Base-by-base conservation (phyloP, 805 yeast species). In the Candida michaelii region DNA sequence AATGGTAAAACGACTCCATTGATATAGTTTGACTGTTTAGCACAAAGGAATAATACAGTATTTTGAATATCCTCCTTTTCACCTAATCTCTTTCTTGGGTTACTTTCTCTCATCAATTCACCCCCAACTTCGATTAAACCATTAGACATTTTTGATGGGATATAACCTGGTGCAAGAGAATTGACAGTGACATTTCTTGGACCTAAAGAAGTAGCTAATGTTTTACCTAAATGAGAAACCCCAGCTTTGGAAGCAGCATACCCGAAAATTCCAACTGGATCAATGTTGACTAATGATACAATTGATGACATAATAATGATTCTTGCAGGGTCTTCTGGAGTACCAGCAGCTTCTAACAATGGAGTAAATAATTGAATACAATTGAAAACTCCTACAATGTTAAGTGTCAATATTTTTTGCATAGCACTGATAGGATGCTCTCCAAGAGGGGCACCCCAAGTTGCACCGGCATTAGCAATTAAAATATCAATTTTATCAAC, bases 381-480 rank as follows among this genome's bases (percentile, higher is more conserved):
- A 27, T 76, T 72, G 63, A 81, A 85, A 19, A 85, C 89, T 12
- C 89, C 85, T 44, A 75, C 74, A 18, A 85, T 73, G 52, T 84
- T 84, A 52, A 85, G 71, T 37, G 72, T 74, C 55, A 83, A 57
- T 5, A 85, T 83, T 58, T 83, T 83, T 50, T 73, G 77, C 50
- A 84, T 59, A 1, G 86, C 88, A 3, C 63, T 46, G 21, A 78
- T 79, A 3, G 87, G 79, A 54, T 85, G 89, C 9, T 65, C 62
- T 29, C 70, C 80, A 37, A 85, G 60, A 10, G 77, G 77, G 1
- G 79, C 82, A 14, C 89, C 90, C 90, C 90, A 84, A 11, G 83
- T 64, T 7, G 89, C 89, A 23, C 91, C 91, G 5, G 91, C 90
- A 54, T 84, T 85, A 37, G 89, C 87, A 52, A 82, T 71, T 48